A percentile compares a stretch with the other conserved stretches of the same genome.
Evolutionary conservation across 2,329 filamentous ascomycete species (phyloP).

Genomic region (Monosporascus sp.): DNA sequence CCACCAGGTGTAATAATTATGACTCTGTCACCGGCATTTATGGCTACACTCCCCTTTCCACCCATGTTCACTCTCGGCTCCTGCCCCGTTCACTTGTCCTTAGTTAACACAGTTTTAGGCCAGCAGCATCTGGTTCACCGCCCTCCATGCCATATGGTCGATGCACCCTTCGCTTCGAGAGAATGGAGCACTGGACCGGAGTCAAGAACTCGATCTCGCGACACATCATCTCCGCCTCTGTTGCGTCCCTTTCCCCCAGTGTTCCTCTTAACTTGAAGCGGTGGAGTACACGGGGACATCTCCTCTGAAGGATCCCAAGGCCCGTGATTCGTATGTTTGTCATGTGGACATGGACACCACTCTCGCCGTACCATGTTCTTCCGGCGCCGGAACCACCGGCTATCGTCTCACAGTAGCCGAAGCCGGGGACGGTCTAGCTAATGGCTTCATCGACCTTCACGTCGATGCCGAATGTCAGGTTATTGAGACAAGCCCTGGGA

Average conservation of each 20-base stretch:
- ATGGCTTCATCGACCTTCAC: constrained; percentile 30
- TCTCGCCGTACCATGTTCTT: background rate
- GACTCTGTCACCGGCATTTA: no score
- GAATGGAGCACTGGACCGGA: background rate
- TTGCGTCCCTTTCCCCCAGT: background rate
- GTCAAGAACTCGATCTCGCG: background rate
- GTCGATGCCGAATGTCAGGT: constrained; percentile 33
- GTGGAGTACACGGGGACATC: background rate
- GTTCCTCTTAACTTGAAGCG: background rate
- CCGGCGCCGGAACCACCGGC: background rate
- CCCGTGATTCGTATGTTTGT: background rate
- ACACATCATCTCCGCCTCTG: background rate
- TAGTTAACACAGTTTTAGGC: no score
- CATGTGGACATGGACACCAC: background rate
- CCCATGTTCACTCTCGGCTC: no score
- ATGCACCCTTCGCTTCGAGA: background rate
- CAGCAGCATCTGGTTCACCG: background rate
- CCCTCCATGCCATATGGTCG: background rate
- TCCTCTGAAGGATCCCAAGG: background rate
- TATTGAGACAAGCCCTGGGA: constrained; percentile 29
- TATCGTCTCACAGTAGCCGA: background rate
- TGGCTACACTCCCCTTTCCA: no score
- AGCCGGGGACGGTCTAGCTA: constrained; percentile 23
- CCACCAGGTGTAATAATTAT: no score
- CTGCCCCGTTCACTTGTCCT: no score